Evolutionary conservation across 108 stramenopile species (phyloP).

Genomic region (Schizochytrium sp.): DNA sequence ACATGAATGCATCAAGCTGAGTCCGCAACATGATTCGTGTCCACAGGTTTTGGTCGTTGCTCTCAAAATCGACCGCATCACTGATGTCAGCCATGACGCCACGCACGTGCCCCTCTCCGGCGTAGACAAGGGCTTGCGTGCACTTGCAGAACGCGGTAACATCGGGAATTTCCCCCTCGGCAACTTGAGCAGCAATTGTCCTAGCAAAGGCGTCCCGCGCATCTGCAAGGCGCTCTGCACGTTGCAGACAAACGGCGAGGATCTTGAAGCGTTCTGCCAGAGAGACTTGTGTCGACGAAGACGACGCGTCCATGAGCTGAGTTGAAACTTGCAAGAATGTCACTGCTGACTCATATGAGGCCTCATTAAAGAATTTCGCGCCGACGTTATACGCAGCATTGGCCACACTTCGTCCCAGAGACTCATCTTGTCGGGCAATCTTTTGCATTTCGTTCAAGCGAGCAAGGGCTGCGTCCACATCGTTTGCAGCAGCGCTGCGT

Average conservation of each 20-base stretch:
- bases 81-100: too few species aligned
- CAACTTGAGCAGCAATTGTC: background rate
- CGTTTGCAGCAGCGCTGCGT: background rate
- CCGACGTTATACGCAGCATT: background rate
- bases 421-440: background rate
- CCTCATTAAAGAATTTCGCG: background rate
- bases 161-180: background rate
- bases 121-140: background rate
- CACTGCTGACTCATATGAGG: background rate
- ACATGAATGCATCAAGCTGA: background rate
- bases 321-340: background rate
- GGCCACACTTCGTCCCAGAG: background rate
- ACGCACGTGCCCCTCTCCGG: too few species aligned
- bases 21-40: background rate
- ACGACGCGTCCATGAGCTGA: background rate
- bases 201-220: background rate
- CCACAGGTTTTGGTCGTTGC: background rate
- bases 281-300: background rate
- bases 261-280: background rate
- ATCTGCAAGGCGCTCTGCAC: background rate
- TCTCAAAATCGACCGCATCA: too few species aligned
- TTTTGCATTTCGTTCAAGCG: background rate
- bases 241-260: background rate
- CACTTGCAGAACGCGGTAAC: background rate
- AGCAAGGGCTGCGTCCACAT: background rate